Conservation (phyloP, 768 basidiomycete species). For the Tricholoma sp. region DNA sequence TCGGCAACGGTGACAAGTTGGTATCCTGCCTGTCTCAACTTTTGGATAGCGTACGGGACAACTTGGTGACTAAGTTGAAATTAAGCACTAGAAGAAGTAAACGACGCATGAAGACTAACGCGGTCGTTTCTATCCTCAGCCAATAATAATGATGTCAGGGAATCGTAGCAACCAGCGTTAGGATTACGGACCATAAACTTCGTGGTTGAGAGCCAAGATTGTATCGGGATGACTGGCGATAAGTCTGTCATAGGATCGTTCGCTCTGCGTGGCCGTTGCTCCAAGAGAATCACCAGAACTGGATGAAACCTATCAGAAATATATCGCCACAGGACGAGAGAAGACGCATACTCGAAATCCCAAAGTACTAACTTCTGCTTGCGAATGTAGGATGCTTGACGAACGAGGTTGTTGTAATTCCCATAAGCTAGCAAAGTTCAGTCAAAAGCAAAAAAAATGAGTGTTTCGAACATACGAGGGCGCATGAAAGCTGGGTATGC, state of each 20-base stretch:
- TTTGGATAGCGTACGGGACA: constrained; percentile 29
- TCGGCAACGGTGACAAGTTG: constrained; percentile 34
- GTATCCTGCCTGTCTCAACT: constrained; percentile 33
- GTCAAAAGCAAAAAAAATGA: neutral
- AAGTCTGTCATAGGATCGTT: constrained; percentile 23
- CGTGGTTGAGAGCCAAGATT: constrained; percentile 39
- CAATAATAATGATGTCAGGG: neutral
- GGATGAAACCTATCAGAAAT: neutral
- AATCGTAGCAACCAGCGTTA: too few relatives aligned
- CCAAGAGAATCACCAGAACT: constrained; percentile 37
- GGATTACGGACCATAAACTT: constrained; percentile 27
- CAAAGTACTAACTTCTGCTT: constrained; percentile 34
- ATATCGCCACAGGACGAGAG: neutral
- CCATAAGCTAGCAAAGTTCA: constrained; percentile 24
- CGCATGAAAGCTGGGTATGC: constrained; percentile 43
- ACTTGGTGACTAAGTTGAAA: constrained; percentile 12
- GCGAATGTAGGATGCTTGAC: constrained; percentile 28
- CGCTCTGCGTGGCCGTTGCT: constrained; percentile 27
- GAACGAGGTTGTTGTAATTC: constrained; percentile 43
- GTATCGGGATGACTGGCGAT: constrained; percentile 27
- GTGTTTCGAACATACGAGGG: constrained; percentile 32
- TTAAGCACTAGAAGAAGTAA: neutral
- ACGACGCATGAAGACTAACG: neutral
- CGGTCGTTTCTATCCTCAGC: neutral
- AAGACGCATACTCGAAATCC: constrained; percentile 24